A percentile compares a stretch with the other conserved stretches of the same genome.
phyloP scores from a whole-genome alignment of 257 asterid species.

The Haberlea rhodopensis region DNA sequence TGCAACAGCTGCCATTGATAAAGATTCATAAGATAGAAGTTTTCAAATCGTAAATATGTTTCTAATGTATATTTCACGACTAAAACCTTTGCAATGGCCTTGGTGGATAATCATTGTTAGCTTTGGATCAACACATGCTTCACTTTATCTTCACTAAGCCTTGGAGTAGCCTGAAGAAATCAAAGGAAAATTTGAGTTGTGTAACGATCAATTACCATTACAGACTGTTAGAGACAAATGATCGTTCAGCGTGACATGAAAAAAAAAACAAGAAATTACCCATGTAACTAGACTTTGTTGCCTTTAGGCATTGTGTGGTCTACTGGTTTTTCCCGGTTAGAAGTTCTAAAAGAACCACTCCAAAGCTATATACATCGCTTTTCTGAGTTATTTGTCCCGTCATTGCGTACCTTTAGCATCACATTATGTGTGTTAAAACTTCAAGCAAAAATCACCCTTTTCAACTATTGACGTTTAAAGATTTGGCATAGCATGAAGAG shows the following conservation, averaged over 20 bases:
- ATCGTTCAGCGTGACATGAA: neutral
- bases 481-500: no score
- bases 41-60: neutral
- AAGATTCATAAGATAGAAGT: neutral
- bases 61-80: neutral
- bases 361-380: constrained; percentile 89
- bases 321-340: constrained; percentile 90
- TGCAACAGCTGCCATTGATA: constrained; percentile 89
- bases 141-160: constrained; percentile 95
- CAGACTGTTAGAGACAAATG: neutral
- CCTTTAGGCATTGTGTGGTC: constrained; percentile 95
- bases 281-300: constrained; percentile 95
- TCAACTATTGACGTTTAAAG: no score
- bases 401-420: constrained; percentile 81
- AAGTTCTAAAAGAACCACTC: no score
- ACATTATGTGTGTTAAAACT: no score
- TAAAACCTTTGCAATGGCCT: constrained; percentile 84
- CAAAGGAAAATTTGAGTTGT: neutral
- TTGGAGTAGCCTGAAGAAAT: constrained; percentile 77
- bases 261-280: constrained; percentile 35
- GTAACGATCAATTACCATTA: neutral
- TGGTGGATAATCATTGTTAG: constrained; percentile 73
- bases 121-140: constrained; percentile 98
- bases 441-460: no score
- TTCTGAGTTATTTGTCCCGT: constrained; percentile 93